Base-by-base conservation (phyloP, 495 filamentous ascomycete species). In the Penicillium arizonense region DNA sequence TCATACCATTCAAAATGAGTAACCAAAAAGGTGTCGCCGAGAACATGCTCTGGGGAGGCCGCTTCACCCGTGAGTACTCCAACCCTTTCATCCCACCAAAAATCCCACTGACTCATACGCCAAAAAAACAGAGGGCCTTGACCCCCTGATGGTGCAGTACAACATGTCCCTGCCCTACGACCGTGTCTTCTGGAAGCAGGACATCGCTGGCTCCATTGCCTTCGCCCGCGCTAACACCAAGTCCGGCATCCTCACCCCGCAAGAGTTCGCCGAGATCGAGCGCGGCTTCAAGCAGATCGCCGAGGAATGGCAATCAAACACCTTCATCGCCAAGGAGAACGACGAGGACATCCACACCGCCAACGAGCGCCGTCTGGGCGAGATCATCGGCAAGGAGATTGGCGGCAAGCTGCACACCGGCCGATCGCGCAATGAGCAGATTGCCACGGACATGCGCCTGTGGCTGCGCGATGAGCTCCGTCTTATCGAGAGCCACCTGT, bases 351-450 rank as follows among this genome's bases (percentile, higher is more conserved):
- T 96, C 56, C 92, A 96, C 73, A 96, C 93, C 0, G 91, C 92
- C 49, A 96, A 96, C 63, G 93, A 96, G 79, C 86, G 92, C 47
- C 82, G 92, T 36, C 76, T 97, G 18, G 87, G 87, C 35, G 94
- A 97, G 76, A 79, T 96, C 55, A 89, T 97, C 38, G 92, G 92
- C 59, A 91, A 86, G 64, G 79, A 88, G 3, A 86, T 91, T 30
- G 91, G 86, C 2, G 92, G 93, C 5, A 97, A 96, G 74, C 81
- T 97, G 53, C 93, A 97, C 77, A 97, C 92, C 3, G 92, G 92
- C 32, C 84, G 94, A 20, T 90, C 85, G 61, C 77, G 94, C 40
- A 97, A 97, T 64, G 94, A 97, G 74, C 94, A 97, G 74, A 82
- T 97, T 52, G 90, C 87, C 23, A 93, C 88, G 20, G 93, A 97